Evolutionary conservation across 108 stramenopile genomes (phyloP).

Genomic region (Chaetoceros tenuissimus): DNA sequence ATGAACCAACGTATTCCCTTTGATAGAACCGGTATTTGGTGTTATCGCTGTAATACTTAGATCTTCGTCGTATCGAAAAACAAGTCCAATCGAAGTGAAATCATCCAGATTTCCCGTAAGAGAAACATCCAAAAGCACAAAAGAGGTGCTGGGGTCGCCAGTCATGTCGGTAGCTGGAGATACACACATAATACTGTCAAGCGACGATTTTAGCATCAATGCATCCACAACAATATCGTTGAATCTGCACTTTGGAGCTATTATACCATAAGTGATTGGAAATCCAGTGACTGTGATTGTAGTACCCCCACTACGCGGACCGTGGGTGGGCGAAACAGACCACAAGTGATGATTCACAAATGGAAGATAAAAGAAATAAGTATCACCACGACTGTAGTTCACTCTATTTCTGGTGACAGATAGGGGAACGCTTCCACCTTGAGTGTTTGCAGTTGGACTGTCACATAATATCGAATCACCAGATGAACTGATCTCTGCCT

Average conservation of each 20-base stretch:
- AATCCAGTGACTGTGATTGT: slow-evolving; percentile 15
- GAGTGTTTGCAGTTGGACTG: not conserved
- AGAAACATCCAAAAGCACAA: not conserved
- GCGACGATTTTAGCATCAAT: not conserved
- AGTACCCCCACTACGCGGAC: slow-evolving; percentile 29
- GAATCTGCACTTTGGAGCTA: not conserved
- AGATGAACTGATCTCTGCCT: not conserved
- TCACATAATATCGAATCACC: not conserved
- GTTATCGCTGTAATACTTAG: not conserved
- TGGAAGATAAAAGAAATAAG: not conserved
- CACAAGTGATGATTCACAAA: slow-evolving; percentile 10
- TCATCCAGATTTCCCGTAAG: not conserved
- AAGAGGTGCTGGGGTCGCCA: not conserved
- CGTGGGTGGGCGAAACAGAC: slow-evolving; percentile 13
- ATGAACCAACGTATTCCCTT: not conserved
- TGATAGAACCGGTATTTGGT: not conserved
- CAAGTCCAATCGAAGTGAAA: not conserved
- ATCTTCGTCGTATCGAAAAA: not conserved
- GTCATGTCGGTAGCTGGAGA: not conserved
- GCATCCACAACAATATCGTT: not conserved
- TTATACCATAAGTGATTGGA: not conserved
- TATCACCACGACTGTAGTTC: not conserved
- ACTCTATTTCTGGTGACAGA: not conserved
- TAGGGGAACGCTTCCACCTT: not conserved
- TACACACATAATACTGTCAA: not conserved